These are phyloP conservation scores for Rhizophagus prolifer DNA, from an alignment of 192 early-diverging fungal species.

Conservation along the genomic window DNA sequence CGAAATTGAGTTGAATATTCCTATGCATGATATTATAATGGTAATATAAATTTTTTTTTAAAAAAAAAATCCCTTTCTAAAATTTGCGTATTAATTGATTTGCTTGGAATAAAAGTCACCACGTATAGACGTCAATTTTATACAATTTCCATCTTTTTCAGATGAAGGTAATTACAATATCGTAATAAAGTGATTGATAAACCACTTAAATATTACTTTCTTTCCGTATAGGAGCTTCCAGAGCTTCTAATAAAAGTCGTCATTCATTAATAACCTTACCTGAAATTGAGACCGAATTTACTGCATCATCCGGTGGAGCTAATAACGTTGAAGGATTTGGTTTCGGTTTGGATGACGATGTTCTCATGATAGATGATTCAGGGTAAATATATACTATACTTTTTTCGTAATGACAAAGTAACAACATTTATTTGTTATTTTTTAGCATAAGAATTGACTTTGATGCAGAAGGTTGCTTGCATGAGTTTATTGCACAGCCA, in stretches of 20 bases:
- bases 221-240: neutral
- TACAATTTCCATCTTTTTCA: neutral
- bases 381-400: neutral
- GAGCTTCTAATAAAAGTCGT: neutral
- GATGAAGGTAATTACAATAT: neutral
- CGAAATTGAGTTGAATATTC: conserved; percentile 17
- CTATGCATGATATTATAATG: neutral
- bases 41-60: conserved; percentile 3
- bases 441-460: conserved; percentile 27
- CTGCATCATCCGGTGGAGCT: neutral
- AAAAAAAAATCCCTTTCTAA: neutral
- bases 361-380: conserved; percentile 11
- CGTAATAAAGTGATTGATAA: neutral
- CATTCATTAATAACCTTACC: conserved; percentile 10
- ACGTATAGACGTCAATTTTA: neutral
- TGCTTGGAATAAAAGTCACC: neutral
- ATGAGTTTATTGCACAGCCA: neutral
- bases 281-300: neutral
- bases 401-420: neutral
- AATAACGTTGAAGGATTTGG: neutral
- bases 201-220: neutral
- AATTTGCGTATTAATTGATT: no score
- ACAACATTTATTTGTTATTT: neutral
- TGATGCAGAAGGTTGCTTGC: conserved; percentile 23
- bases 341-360: conserved; percentile 6